Evolutionary conservation across 805 yeast species (phyloP), one percentile per base, ranked within the genome.

Genomic region (Metschnikowia lunata): DNA sequence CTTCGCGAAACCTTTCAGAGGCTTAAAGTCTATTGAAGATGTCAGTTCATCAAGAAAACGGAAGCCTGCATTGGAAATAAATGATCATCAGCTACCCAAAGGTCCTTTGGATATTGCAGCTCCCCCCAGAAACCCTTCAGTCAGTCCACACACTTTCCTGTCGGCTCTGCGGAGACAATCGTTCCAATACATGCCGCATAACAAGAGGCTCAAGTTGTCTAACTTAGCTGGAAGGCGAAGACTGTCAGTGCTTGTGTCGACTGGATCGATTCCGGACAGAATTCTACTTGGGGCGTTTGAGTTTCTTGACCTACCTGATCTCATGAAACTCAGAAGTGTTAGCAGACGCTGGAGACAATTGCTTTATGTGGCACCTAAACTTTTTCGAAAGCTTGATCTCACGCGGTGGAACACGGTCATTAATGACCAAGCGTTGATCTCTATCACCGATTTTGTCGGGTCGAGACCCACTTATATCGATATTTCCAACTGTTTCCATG

Each of bases 401-500:
- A 72, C 75, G 0, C 79, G 78, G 1, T 85, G 83, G 78, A 81
- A 77, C 59, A 79, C 83, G 4, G 62, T 73, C 6, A 69, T 85
- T 15, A 74, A 78, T 52, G 90, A 85, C 60, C 57, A 68, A 7
- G 76, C 79, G 0, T 63, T 85, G 41, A 70, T 73, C 10, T 67
- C 75, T 36, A 82, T 85, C 44, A 79, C 85, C 0, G 78, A 81
- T 51, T 82, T 85, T 61, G 89, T 80, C 12, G 88, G 88, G 1
- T 70, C 85, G 4, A 67, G 89, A 43, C 90, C 89, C 0, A 66
- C 67, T 47, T 46, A 59, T 12, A 78, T 85, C 36, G 76, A 84
- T 54, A 72, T 85, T 13, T 80, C 88, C 18, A 81, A 81, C 58
- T 85, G 93, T 58, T 85, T 80, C 66, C 90, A 85, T 59, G 70